Base-by-base conservation (phyloP, 495 filamentous ascomycete genomes). In the Apodospora peruviana region DNA sequence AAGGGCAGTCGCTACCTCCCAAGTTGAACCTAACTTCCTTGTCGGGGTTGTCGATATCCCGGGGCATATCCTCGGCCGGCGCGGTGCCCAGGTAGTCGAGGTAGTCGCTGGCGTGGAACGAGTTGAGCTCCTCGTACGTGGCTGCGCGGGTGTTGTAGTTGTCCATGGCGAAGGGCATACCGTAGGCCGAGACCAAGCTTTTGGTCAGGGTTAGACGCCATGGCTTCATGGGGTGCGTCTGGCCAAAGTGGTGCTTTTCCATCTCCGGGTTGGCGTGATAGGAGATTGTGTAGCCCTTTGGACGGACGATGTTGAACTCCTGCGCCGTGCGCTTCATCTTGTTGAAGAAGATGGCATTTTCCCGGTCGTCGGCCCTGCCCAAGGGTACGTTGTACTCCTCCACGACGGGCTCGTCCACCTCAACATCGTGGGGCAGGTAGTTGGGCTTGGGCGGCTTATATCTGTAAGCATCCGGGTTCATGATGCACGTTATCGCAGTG, bases 141-240 rank as follows among this genome's bases (percentile, higher is more conserved):
- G 93, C 93, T 4, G 82, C 76, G 19, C 90, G 81, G 37, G 91
- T 80, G 44, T 82, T 71, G 73, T 93, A 95, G 51, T 87, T 82
- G 65, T 96, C 91, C 93, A 98, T 96, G 45, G 89, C 89, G 51
- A 88, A 83, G 60, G 95, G 87, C 80, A 98, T 88, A 50, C 93
- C 94, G 67, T 97, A 97, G 2, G 87, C 81, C 56, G 93, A 81
- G 39, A 98, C 87, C 32, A 98, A 78, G 61, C 91, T 85, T 64
- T 98, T 98, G 49, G 93, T 93, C 36, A 98, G 80, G 10, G 89
- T 95, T 50, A 98, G 76, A 14, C 93, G 87, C 91, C 91, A 97
- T 49, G 93, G 93, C 60, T 98, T 98, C 93, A 98, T 98, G 14
- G 93, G 93, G 70, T 98, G 93, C 16, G 85, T 85, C 61, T 84